These are phyloP conservation scores for Obelidium mucronatum DNA, from an alignment of 192 early-diverging fungal genomes.

Conservation along the genomic window DNA sequence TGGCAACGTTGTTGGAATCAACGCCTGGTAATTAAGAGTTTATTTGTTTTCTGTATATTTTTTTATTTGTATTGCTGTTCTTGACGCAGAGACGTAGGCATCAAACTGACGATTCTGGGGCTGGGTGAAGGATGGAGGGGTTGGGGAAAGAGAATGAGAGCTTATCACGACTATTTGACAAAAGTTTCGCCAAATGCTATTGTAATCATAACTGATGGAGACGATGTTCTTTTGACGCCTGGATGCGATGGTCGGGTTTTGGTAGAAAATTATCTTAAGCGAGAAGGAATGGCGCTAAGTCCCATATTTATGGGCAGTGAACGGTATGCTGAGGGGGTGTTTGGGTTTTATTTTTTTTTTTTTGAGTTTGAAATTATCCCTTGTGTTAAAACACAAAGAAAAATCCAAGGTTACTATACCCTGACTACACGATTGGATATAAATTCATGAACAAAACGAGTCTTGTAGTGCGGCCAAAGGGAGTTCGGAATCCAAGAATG, in stretches of 20 bases:
- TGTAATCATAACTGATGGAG: slow-evolving; percentile 29
- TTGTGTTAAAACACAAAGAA: no score
- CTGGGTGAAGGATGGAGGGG: slow-evolving; percentile 4
- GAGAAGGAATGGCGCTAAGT: background rate
- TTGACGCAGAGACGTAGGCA: background rate
- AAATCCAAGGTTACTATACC: background rate
- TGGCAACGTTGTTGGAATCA: background rate
- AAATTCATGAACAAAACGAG: background rate
- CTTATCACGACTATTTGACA: slow-evolving; percentile 20
- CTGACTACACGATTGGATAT: background rate
- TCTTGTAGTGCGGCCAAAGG: slow-evolving; percentile 9
- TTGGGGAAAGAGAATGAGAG: slow-evolving; percentile 15
- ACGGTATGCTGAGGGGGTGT: slow-evolving; percentile 1
- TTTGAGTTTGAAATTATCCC: background rate
- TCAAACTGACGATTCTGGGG: slow-evolving; percentile 14
- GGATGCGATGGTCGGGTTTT: background rate
- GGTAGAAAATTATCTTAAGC: background rate
- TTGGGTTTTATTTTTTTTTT: background rate
- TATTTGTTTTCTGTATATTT: background rate
- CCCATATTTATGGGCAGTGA: slow-evolving; percentile 1
- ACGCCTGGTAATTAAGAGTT: background rate
- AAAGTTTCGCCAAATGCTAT: background rate
- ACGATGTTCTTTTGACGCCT: slow-evolving; percentile 39
- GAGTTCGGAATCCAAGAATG: slow-evolving; percentile 7
- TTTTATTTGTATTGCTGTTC: background rate